Evolutionary conservation across 1,284 basidiomycete species (phyloP), one percentile per base, ranked within the genome.

Genomic region (Peniophora sp.): DNA sequence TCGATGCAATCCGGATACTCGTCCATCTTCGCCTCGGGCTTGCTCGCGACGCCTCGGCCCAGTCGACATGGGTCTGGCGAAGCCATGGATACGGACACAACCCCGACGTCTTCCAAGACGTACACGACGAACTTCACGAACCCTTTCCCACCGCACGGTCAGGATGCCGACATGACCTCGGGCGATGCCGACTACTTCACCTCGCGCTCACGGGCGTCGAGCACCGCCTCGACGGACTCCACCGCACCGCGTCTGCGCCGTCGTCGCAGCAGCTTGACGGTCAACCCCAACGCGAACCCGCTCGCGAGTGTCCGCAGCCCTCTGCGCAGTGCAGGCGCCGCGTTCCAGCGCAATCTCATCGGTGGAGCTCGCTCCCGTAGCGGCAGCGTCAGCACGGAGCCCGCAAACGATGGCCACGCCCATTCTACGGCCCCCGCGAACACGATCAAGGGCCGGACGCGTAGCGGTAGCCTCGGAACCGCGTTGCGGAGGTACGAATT

Each of bases 261-360:
- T 50, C 75, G 79, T 37, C 72, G 78, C 43, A 79, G 76, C n/a
- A 81, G 78, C 51, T 58, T 82, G 22, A 79, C 74, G 3, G 52
- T 75, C 34, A 68, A 60, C 3, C 27, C 27, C 6, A 63, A 67
- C 3, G 74, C 68, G 10, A 74, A 77, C 2, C 72, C 78, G 61
- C 69, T 67, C 41, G 59, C 65, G 20, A 24, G 14, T 20, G 76
- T 82, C 55, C 77, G 76, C 48, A 79, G 78, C 0, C 75, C 79
- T 2, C 55, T 65, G 6, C 68, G 75, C 27, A 72, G 64, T 10
- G 77, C 73, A 1, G 67, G 68, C 24, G 65, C 66, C 24, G 78
- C 79, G 2, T 58, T 76, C 22, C 73, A 74, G 47, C 62, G 76
- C 20, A 71, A 72, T 24, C 54, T 66, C 53, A 63, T 65, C 52